A percentile compares a stretch with the other conserved stretches of the same genome.
These are phyloP conservation scores for Mycena albidolilacea DNA, from an alignment of 768 basidiomycete genomes.

Conservation along the genomic window DNA sequence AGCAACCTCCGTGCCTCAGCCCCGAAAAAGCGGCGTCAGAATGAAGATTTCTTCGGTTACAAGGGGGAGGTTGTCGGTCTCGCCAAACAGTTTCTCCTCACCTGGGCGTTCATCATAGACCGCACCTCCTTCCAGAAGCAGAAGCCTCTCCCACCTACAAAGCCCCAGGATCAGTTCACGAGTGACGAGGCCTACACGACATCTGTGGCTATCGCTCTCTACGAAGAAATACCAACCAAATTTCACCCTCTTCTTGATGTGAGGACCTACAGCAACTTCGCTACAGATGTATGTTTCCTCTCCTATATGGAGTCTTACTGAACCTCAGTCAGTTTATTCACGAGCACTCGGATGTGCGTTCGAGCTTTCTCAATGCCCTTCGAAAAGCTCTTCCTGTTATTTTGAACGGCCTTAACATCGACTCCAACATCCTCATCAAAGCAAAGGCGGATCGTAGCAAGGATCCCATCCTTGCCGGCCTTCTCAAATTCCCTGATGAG, in stretches of 20 bases:
- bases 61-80: neutral
- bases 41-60: neutral
- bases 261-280: neutral
- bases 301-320: neutral
- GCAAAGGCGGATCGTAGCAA: slow-evolving; percentile 5
- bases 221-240: neutral
- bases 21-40: neutral
- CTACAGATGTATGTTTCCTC: neutral
- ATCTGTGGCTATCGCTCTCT: neutral
- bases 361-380: neutral
- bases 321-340: neutral
- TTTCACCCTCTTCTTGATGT: neutral
- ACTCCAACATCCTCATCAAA: neutral
- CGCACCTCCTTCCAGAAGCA: neutral
- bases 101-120: neutral
- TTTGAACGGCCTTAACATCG: neutral
- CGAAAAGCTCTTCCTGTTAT: neutral
- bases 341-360: neutral
- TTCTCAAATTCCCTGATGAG: slow-evolving; percentile 6
- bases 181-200: neutral
- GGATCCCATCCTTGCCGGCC: neutral
- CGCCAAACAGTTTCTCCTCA: neutral
- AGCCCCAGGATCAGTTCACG: neutral
- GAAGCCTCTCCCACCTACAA: neutral
- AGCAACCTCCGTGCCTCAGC: neutral